Evolutionary conservation across 2,329 filamentous ascomycete genomes (phyloP).

Genomic region (Pseudocercospora fijiensis): DNA sequence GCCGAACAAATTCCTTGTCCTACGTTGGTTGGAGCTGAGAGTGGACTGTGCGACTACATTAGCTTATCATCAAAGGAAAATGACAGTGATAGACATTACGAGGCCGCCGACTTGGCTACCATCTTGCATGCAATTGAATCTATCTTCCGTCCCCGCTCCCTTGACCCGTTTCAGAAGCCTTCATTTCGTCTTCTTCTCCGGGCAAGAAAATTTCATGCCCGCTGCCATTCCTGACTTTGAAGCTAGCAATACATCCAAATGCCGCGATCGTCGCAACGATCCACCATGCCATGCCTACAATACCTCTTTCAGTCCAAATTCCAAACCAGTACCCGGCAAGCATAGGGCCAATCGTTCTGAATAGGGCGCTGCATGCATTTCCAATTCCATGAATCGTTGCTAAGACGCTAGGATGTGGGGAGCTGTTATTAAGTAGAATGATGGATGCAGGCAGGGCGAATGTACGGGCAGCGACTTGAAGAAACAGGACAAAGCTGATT

Average conservation of each 20-base stretch:
- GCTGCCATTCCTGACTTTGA: conserved; percentile 63
- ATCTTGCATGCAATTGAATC: neutral
- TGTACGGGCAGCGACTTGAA: conserved; percentile 72
- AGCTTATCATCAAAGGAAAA: neutral
- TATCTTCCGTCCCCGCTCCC: conserved; percentile 36
- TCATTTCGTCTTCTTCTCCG: conserved; percentile 44
- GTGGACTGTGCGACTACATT: neutral
- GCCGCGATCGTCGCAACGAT: conserved; percentile 55
- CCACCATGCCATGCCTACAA: conserved; percentile 60
- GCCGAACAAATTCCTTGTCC: neutral
- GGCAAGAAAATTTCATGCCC: conserved; percentile 61
- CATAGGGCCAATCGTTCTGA: conserved; percentile 57
- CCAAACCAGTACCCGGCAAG: conserved; percentile 56
- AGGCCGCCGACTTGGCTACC: neutral
- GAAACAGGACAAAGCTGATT: conserved; percentile 61
- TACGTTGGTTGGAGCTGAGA: neutral
- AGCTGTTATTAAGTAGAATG: conserved; percentile 60
- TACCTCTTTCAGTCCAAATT: conserved; percentile 53
- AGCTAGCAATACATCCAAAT: conserved; percentile 58
- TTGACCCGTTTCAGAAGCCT: conserved; percentile 28
- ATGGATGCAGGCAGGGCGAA: conserved; percentile 60
- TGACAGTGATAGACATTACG: neutral
- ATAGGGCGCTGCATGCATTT: conserved; percentile 55
- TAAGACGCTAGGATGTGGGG: conserved; percentile 55
- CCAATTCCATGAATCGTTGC: conserved; percentile 61